phyloP scores from a whole-genome alignment of 768 basidiomycete genomes.

The Dentipellis sp. region DNA sequence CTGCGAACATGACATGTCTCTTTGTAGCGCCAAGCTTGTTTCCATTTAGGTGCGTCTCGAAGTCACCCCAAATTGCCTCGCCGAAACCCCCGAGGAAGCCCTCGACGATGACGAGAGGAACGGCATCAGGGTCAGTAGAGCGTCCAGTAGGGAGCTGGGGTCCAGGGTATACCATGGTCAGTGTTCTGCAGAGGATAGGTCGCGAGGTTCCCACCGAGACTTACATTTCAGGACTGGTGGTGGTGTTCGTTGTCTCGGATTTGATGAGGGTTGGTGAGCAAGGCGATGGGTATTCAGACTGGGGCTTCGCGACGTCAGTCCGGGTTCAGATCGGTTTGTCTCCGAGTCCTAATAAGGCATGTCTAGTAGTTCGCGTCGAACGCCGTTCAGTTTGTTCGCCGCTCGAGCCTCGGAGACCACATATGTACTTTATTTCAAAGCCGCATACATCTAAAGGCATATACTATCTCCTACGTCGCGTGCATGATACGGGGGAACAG shows the following conservation, averaged over 20 bases:
- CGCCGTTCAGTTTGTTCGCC: neutral
- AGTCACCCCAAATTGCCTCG: slow-evolving; percentile 31
- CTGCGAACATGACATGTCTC: slow-evolving; percentile 22
- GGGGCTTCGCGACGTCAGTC: neutral
- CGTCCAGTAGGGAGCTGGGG: no score
- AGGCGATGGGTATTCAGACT: neutral
- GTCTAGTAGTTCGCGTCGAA: neutral
- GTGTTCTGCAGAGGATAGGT: no score
- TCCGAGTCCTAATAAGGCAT: neutral
- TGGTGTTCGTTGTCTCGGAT: neutral
- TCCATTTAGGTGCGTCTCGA: slow-evolving; percentile 24
- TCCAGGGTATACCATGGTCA: no score
- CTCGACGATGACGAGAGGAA: slow-evolving; percentile 37
- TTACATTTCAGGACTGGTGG: neutral
- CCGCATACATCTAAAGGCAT: no score
- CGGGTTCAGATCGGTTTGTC: neutral
- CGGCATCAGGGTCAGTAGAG: neutral
- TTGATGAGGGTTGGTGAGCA: neutral
- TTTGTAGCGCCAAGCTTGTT: slow-evolving; percentile 8
- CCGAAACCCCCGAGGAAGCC: slow-evolving; percentile 35
- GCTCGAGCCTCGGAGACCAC: no score
- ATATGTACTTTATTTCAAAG: no score
- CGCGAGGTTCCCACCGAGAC: no score
- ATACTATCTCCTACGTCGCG: no score
- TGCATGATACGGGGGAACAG: no score